Percentiles rank a stretch among this genome's conserved stretches.
These are phyloP conservation scores for Massarina eburnea DNA, from an alignment of 2,329 filamentous ascomycete genomes.

Conservation along the genomic window DNA sequence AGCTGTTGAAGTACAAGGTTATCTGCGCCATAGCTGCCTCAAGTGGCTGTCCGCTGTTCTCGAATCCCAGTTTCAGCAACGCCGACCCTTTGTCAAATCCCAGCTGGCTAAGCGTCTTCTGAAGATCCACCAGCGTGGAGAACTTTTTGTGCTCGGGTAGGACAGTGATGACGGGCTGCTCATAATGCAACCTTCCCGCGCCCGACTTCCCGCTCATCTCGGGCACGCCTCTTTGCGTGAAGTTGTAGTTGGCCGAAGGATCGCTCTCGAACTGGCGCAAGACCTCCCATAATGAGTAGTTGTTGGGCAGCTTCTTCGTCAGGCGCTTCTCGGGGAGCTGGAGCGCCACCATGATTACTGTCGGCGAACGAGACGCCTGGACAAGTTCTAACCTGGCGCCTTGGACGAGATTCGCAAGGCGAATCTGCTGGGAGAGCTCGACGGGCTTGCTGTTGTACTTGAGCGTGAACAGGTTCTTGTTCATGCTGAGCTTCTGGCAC, in stretches of 20 bases:
- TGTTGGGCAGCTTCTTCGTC: conserved; percentile 83
- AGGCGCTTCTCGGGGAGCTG: conserved; percentile 77
- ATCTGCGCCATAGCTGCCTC: conserved; percentile 86
- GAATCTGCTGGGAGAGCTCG: conserved; percentile 81
- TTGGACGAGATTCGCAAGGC: conserved; percentile 76
- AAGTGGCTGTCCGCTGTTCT: conserved; percentile 72
- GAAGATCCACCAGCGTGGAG: conserved; percentile 74
- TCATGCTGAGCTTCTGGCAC: conserved; percentile 76
- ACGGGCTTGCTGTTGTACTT: conserved; percentile 88
- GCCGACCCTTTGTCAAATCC: conserved; percentile 84
- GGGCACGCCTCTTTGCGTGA: conserved; percentile 81
- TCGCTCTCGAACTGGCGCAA: conserved; percentile 83
- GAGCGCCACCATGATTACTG: conserved; percentile 84
- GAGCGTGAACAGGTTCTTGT: conserved; percentile 73
- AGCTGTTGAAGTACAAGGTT: conserved; percentile 67
- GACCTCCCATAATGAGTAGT: conserved; percentile 85
- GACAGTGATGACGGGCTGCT: conserved; percentile 81
- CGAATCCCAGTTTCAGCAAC: conserved; percentile 76
- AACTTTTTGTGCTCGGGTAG: conserved; percentile 72
- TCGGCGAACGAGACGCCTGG: conserved; percentile 79
- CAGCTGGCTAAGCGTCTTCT: conserved; percentile 84
- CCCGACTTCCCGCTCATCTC: conserved; percentile 58
- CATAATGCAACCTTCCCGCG: conserved; percentile 78
- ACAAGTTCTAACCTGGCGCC: conserved; percentile 94
- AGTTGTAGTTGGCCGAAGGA: conserved; percentile 59